phyloP scores from a whole-genome alignment of 2,329 filamentous ascomycete species.

The Elsinoe perseae region DNA sequence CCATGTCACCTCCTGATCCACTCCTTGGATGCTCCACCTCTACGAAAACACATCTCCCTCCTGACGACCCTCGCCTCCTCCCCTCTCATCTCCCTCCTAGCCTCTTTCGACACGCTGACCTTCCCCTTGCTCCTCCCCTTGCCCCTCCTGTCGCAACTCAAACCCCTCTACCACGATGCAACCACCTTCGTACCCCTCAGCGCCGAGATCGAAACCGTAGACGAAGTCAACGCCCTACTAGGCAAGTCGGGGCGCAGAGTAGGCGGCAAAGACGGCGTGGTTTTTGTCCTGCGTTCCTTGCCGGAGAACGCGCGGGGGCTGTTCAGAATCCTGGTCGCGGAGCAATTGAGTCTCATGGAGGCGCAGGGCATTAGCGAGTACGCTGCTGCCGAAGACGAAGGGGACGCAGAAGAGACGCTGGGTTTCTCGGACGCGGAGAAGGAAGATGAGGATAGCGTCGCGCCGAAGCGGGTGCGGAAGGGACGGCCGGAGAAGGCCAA shows the following conservation, averaged over 20 bases:
- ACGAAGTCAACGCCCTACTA: slow-evolving; percentile 81
- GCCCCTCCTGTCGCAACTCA: slow-evolving; percentile 70
- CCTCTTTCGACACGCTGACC: slow-evolving; percentile 79
- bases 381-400: not conserved
- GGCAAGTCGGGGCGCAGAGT: slow-evolving; percentile 71
- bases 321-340: slow-evolving; percentile 75
- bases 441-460: slow-evolving; percentile 21
- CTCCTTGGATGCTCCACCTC: slow-evolving; percentile 71
- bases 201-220: slow-evolving; percentile 73
- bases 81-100: slow-evolving; percentile 62
- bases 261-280: slow-evolving; percentile 83
- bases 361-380: slow-evolving; percentile 27
- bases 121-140: slow-evolving; percentile 88
- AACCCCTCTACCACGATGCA: slow-evolving; percentile 86
- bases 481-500: slow-evolving; percentile 22
- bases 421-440: slow-evolving; percentile 17
- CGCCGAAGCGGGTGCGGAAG: slow-evolving; percentile 22
- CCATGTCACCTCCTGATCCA: slow-evolving; percentile 52
- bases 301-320: slow-evolving; percentile 86
- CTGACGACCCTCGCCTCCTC: slow-evolving; percentile 71
- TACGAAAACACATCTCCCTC: slow-evolving; percentile 68
- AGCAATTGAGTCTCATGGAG: slow-evolving; percentile 60
- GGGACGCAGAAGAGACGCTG: slow-evolving; percentile 2
- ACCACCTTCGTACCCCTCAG: slow-evolving; percentile 76
- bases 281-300: slow-evolving; percentile 80